Percentiles rank a stretch among this genome's conserved stretches.
Conservation (phyloP, 140 eudicot genomes). For the Flaveria floridana region DNA sequence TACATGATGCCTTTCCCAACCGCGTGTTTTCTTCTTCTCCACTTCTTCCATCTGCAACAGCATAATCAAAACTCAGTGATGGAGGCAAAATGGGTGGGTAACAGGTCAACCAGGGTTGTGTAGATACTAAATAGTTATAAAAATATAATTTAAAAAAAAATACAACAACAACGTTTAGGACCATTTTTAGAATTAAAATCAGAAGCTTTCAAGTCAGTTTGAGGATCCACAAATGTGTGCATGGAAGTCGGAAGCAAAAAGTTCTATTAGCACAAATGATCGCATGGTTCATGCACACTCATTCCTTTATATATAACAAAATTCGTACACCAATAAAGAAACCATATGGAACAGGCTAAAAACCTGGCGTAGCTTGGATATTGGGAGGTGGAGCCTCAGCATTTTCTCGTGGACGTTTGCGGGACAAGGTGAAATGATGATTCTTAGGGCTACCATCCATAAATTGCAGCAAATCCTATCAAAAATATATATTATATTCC, state of each 20-base stretch:
- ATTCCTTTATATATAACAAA: not conserved
- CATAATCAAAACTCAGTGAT: conserved; percentile 15
- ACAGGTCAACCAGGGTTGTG: not conserved
- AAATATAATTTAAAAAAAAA: not conserved
- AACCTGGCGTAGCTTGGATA: conserved; percentile 41
- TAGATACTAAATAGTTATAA: not conserved
- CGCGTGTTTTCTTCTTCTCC: conserved; percentile 70
- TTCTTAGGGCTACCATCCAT: conserved; percentile 80
- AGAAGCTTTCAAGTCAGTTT: not conserved
- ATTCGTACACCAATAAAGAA: not conserved
- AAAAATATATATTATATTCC: not conserved
- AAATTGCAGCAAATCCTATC: conserved; percentile 71
- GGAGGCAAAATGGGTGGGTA: conserved; percentile 7
- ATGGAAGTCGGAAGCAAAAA: too few relatives aligned
- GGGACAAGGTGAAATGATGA: conserved; percentile 63
- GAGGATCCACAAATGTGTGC: too few relatives aligned
- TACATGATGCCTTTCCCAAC: conserved; percentile 63
- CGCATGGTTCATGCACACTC: not conserved
- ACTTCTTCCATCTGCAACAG: conserved; percentile 48
- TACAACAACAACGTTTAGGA: not conserved
- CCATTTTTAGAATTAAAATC: not conserved
- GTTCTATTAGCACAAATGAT: not conserved
- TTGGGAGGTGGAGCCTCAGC: conserved; percentile 48
- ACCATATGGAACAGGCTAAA: not conserved
- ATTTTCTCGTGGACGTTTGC: conserved; percentile 79